phyloP scores from a whole-genome alignment of 2,329 filamentous ascomycete species.

The Mariannaea elegans region DNA sequence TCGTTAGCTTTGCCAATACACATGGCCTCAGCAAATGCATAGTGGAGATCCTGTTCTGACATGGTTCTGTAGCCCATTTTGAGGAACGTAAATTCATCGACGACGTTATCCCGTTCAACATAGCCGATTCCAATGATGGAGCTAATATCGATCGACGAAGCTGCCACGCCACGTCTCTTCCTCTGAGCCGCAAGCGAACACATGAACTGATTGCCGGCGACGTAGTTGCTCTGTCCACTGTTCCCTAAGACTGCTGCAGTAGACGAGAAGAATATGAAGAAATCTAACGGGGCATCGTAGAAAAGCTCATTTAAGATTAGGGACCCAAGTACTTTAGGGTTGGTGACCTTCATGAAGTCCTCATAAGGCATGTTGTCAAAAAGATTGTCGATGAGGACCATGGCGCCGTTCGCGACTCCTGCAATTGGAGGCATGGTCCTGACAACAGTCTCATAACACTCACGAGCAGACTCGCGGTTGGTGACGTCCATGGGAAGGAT shows the following conservation, averaged over 20 bases:
- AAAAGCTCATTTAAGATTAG: slow-evolving; percentile 45
- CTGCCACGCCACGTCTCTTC: slow-evolving; percentile 46
- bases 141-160: slow-evolving; percentile 50
- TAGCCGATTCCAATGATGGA: slow-evolving; percentile 53
- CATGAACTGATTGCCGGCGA: slow-evolving; percentile 51
- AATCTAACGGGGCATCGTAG: slow-evolving; percentile 43
- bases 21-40: slow-evolving; percentile 41
- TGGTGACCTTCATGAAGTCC: slow-evolving; percentile 37
- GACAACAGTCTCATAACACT: slow-evolving; percentile 26
- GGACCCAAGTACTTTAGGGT: slow-evolving; percentile 51
- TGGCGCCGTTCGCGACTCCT: slow-evolving; percentile 55
- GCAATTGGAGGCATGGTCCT: slow-evolving; percentile 45
- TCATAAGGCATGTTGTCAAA: slow-evolving; percentile 45
- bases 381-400: slow-evolving; percentile 51
- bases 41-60: slow-evolving; percentile 43
- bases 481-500: slow-evolving; percentile 20
- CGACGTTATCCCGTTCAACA: slow-evolving; percentile 30
- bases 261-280: slow-evolving; percentile 54
- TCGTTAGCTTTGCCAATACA: not conserved
- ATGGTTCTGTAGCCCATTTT: slow-evolving; percentile 21
- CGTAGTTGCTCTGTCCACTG: slow-evolving; percentile 49
- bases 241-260: slow-evolving; percentile 46
- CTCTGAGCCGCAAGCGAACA: slow-evolving; percentile 39
- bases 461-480: slow-evolving; percentile 9
- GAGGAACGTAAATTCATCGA: slow-evolving; percentile 7